Evolutionary conservation across 306 rosid species (phyloP), one percentile per base, ranked within the genome.

Genomic region (Chamaecrista fasciculata): DNA sequence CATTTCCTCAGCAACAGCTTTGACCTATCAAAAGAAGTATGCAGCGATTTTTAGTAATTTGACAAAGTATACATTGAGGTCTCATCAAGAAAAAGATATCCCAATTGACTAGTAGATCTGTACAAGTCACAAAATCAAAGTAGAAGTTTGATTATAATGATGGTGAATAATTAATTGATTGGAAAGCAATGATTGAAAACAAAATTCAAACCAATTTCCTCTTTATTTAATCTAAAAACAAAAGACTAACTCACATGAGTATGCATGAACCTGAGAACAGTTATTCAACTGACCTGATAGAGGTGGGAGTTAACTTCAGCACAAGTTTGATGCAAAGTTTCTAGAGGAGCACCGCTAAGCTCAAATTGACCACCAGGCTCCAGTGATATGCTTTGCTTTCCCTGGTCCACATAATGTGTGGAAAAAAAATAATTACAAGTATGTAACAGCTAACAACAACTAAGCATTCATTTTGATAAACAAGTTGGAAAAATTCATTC

Each of bases 321-420:
- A 76, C 97, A 95, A 65, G 99, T 95, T 74, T 91, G 99, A 84
- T 95, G 99, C 86, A 95, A 83, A 20, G 97, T 95, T 80, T 91
- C 97, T 76, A 95, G 85, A 65, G 99, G 99, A 42, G 99, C 99
- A 25, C 99, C 97, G 74, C 99, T 95, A 56, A 95, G 96, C 84
- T 95, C 99, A 89, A 95, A 91, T 78, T 95, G 97, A 81, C 97
- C 99, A 10, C 99, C 99, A 48, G 97, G 99, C 85, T 95, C 99
- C 77, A 95, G 74, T 43, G 99, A 95, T 78, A 95, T 91, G 85
- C 95, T 89, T 79, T 95, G 97, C 86, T 86, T 89, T 21, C 99
- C 97, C 99, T 91, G 89, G 78, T 66, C 68, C 81, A 84, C 73
- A 72, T 23, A 43, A 42, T 28, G 62, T 24, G 25, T 6, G 52